A percentile compares a stretch with the other conserved stretches of the same genome.
phyloP scores from a whole-genome alignment of 345 rosid genomes.

The Aegle marmelos region DNA sequence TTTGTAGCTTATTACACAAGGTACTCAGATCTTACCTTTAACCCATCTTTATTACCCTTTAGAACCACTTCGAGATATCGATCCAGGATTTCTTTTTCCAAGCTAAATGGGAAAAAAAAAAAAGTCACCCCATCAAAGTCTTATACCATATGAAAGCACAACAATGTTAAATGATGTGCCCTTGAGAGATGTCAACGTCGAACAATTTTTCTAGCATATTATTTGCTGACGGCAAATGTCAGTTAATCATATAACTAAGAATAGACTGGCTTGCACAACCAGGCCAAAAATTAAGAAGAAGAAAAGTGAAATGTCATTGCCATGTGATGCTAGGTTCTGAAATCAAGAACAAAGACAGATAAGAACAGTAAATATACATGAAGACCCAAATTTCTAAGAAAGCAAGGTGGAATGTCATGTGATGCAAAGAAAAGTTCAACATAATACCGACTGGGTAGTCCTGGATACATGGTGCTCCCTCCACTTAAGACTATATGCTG shows the following conservation, averaged over 20 bases:
- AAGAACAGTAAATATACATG: not conserved
- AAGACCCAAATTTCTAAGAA: not conserved
- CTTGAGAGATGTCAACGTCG: not conserved
- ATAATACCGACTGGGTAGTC: conserved; percentile 92
- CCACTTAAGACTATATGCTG: conserved; percentile 98
- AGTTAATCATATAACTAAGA: not conserved
- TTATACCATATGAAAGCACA: not conserved
- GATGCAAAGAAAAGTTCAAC: not conserved
- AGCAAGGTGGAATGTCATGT: not conserved
- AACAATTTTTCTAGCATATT: not conserved
- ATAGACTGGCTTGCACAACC: not conserved
- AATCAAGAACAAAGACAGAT: not conserved
- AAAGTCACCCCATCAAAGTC: conserved; percentile 6
- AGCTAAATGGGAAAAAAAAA: conserved; percentile 39
- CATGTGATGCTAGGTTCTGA: not conserved
- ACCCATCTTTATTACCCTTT: conserved; percentile 95
- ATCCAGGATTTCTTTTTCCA: conserved; percentile 91
- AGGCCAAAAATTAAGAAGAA: not conserved
- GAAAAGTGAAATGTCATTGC: not conserved
- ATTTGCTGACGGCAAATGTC: not conserved
- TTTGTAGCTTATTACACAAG: not conserved
- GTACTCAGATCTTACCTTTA: conserved; percentile 53
- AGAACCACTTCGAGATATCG: conserved; percentile 84
- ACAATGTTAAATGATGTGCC: not conserved
- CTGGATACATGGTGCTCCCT: conserved; percentile 99